These are phyloP conservation scores for Brassica carinata DNA, from an alignment of 345 rosid species.

Conservation along the genomic window DNA sequence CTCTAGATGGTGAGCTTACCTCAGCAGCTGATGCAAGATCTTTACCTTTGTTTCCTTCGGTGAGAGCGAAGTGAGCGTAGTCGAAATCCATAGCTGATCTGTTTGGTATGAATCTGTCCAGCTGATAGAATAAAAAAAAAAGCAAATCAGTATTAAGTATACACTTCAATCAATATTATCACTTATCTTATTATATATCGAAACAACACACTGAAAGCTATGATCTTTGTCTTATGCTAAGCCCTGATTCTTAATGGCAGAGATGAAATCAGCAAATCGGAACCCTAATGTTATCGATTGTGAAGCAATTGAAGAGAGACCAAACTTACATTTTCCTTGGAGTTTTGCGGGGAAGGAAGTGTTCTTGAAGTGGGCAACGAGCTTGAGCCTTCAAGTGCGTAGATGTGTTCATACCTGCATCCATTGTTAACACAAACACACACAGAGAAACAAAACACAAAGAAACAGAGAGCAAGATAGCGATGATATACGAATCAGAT, in stretches of 20 bases:
- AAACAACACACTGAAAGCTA: background rate
- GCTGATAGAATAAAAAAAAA: background rate
- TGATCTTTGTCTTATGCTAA: background rate
- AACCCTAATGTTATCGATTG: background rate
- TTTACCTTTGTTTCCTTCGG: background rate
- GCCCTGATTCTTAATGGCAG: background rate
- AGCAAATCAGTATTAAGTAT: too few relatives aligned
- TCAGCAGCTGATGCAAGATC: too few relatives aligned
- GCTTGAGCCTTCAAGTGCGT: constrained; percentile 26
- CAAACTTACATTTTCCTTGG: background rate
- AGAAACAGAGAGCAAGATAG: background rate
- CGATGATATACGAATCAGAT: constrained; percentile 4
- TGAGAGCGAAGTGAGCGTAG: background rate
- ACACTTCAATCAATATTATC: background rate
- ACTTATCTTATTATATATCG: too few relatives aligned
- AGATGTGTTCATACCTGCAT: constrained; percentile 39
- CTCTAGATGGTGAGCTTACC: background rate
- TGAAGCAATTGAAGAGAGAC: background rate
- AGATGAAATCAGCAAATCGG: background rate
- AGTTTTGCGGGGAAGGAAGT: background rate
- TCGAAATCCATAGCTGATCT: background rate
- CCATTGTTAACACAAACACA: constrained; percentile 28
- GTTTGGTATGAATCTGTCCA: background rate
- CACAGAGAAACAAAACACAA: background rate
- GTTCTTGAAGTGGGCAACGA: background rate